Conservation (phyloP, 306 rosid genomes). For the Chamaecrista fasciculata region DNA sequence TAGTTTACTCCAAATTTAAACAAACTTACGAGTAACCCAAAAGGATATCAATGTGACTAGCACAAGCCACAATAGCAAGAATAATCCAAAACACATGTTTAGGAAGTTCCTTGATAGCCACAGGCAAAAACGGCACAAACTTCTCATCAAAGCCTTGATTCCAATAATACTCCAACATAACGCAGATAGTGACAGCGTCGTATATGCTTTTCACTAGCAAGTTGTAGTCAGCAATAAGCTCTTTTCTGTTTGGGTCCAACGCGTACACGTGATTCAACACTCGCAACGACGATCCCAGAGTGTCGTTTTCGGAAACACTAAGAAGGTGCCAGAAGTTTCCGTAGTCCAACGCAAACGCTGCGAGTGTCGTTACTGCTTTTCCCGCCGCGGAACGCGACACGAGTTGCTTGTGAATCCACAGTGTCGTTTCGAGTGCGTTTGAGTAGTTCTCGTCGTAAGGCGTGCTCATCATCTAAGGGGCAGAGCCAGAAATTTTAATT, state of each 20-base stretch:
- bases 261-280: constrained; percentile 22
- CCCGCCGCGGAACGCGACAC: constrained; percentile 62
- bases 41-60: constrained; percentile 11
- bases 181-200: constrained; percentile 46
- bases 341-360: constrained; percentile 40
- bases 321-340: constrained; percentile 42
- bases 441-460: constrained; percentile 26
- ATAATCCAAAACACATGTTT: constrained; percentile 42
- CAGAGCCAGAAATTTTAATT: too few relatives aligned
- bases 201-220: constrained; percentile 27
- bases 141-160: constrained; percentile 34
- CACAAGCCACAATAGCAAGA: constrained; percentile 36
- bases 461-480: constrained; percentile 3
- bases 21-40: background rate
- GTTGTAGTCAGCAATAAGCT: constrained; percentile 30
- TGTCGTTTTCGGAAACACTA: constrained; percentile 28
- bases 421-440: constrained; percentile 36
- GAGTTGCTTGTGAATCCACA: constrained; percentile 35
- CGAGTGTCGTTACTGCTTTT: constrained; percentile 47
- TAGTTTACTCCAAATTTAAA: too few relatives aligned
- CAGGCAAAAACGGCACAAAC: constrained; percentile 32
- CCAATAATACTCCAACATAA: constrained; percentile 50
- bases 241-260: constrained; percentile 27
- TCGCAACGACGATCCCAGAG: constrained; percentile 39
- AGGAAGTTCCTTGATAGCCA: constrained; percentile 41